Percentiles rank a stretch among this genome's conserved stretches.
Evolutionary conservation across 2,329 filamentous ascomycete genomes (phyloP).

Genomic region (Coniochaeta hoffmannii): DNA sequence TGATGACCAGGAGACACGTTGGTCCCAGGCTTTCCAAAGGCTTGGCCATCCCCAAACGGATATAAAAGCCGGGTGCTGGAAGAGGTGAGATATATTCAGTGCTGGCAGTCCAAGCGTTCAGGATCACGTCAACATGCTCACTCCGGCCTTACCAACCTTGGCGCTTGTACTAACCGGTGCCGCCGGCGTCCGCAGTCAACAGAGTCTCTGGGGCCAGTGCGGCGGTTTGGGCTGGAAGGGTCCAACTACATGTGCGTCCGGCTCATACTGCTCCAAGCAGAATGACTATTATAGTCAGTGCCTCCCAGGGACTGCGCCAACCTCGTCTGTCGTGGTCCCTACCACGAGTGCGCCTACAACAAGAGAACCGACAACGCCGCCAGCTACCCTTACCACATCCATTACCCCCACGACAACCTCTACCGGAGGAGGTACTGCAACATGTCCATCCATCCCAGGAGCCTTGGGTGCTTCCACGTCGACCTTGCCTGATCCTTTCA

Average conservation of each 20-base stretch:
- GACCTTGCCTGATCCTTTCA: conserved; percentile 31
- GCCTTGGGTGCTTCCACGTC: conserved; percentile 10
- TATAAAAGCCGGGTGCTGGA: neutral
- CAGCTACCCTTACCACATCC: neutral
- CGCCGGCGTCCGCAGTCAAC: conserved; percentile 9
- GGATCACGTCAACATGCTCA: conserved; percentile 7
- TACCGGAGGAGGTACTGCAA: conserved; percentile 4
- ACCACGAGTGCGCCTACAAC: conserved; percentile 2
- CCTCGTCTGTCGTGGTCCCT: neutral
- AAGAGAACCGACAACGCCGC: conserved; percentile 3
- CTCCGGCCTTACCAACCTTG: conserved; percentile 7
- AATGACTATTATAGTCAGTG: conserved; percentile 16
- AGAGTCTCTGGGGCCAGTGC: conserved; percentile 16
- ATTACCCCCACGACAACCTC: conserved; percentile 1
- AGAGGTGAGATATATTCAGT: neutral
- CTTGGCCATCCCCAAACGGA: neutral
- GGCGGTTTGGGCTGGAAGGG: conserved; percentile 13
- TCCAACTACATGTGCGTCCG: conserved; percentile 10
- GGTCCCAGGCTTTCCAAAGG: neutral
- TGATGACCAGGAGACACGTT: neutral
- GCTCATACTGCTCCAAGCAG: conserved; percentile 12
- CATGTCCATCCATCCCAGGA: conserved; percentile 11
- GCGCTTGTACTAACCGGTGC: conserved; percentile 11
- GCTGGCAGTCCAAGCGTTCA: neutral
- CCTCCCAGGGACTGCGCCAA: conserved; percentile 10